Evolutionary conservation across 2,329 filamentous ascomycete species (phyloP), one percentile per base, ranked within the genome.

Genomic region (Colletotrichum acutatum): DNA sequence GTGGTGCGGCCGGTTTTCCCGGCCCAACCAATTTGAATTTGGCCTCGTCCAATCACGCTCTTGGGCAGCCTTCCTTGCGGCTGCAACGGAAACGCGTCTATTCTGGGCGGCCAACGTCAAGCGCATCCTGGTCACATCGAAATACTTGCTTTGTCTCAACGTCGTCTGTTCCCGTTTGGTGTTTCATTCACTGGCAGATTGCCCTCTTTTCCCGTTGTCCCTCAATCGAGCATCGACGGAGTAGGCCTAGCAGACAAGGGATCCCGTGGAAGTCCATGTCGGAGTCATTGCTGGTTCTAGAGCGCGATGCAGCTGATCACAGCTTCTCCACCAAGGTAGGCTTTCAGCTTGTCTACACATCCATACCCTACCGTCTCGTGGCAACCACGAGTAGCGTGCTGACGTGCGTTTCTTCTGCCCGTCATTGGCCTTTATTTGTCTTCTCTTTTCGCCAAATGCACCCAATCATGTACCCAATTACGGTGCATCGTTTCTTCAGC

Each of bases 51-150:
- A 82, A 81, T 80, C 74, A 77, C 34, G 64, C 72, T 63, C 74
- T 65, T 68, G 66, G 66, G 67, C 68, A 71, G 66, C 73, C 67
- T 62, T 73, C 66, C 66, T 68, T 78, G 79, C 77, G 79, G 79
- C 78, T 81, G 76, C 75, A 76, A 79, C 77, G 69, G 76, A 80
- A 79, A 79, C 78, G 77, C 75, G 74, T 74, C 75, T 75, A 69
- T 75, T 74, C 75, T 75, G 61, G 69, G 72, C 75, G 68, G 65
- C 74, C 68, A 65, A 64, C 69, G 66, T 75, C 68, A 66, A n/a
- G 52, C 52, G 54, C 7, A 46, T 30, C 26, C 42, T 16, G 14
- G 32, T 42, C 65, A 73, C 67, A 66, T 73, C 72, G 58, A 67
- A 30, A 67, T 64, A 74, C n/a, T 34, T 71, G 66, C 65, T 68